A percentile compares a stretch with the other conserved stretches of the same genome.
Evolutionary conservation across 2,329 filamentous ascomycete genomes (phyloP).

Genomic region (Didymella lethalis): DNA sequence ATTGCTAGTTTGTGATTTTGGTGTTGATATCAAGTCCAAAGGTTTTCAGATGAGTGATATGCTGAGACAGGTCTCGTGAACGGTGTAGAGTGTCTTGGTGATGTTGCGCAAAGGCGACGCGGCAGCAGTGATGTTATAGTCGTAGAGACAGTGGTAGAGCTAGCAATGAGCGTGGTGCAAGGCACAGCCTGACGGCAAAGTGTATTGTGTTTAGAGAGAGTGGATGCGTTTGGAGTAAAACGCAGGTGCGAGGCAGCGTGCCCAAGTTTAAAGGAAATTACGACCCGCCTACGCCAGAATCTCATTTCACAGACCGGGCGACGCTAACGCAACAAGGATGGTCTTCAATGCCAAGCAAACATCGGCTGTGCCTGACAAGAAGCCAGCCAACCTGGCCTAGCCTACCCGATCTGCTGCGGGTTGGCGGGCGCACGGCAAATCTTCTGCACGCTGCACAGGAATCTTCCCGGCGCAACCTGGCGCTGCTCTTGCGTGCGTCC

Average conservation of each 20-base stretch:
- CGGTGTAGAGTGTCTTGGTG: conserved; percentile 17
- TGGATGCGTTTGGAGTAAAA: conserved; percentile 31
- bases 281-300: conserved; percentile 12
- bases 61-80: conserved; percentile 12
- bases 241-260: conserved; percentile 19
- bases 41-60: conserved; percentile 10
- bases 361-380: conserved; percentile 17
- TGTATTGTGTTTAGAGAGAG: conserved; percentile 27
- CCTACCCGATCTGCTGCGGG: conserved; percentile 20
- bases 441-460: conserved; percentile 21
- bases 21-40: conserved; percentile 5
- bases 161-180: conserved; percentile 29
- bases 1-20: conserved; percentile 18
- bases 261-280: conserved; percentile 22
- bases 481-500: conserved; percentile 16
- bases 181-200: conserved; percentile 26
- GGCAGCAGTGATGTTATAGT: conserved; percentile 26
- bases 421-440: conserved; percentile 21
- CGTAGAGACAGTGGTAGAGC: conserved; percentile 21
- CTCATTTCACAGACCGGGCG: conserved; percentile 17
- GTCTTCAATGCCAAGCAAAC: conserved; percentile 13
- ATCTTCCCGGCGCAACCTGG: conserved; percentile 18
- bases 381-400: conserved; percentile 11
- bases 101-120: conserved; percentile 17
- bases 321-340: conserved; percentile 22